These are phyloP conservation scores for Hanseniaspora lachancei DNA, from an alignment of 805 yeast species.

Conservation along the genomic window DNA sequence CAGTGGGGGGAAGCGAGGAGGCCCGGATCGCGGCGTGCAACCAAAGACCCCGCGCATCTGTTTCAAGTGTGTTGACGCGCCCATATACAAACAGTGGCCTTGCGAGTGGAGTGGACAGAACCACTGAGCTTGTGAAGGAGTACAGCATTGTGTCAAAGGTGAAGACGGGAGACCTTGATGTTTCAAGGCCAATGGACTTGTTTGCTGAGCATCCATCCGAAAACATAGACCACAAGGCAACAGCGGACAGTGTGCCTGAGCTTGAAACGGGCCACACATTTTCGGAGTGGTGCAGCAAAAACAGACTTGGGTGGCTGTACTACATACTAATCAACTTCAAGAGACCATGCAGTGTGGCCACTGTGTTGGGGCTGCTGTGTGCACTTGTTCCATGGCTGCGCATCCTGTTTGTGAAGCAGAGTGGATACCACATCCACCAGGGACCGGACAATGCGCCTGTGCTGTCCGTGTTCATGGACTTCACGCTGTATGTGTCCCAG, in stretches of 20 bases:
- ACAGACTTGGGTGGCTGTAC: constrained; percentile 26
- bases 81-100: background rate
- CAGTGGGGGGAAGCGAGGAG: background rate
- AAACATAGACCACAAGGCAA: background rate
- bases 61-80: background rate
- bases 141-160: constrained; percentile 27
- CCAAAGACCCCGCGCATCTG: background rate
- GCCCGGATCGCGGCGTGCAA: background rate
- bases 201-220: constrained; percentile 13
- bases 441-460: constrained; percentile 86
- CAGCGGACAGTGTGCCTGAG: background rate
- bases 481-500: constrained; percentile 62
- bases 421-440: constrained; percentile 35
- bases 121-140: constrained; percentile 24
- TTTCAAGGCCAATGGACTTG: constrained; percentile 23
- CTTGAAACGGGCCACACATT: background rate
- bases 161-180: constrained; percentile 24
- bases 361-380: constrained; percentile 50
- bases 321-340: constrained; percentile 37
- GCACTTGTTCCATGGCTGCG: constrained; percentile 82
- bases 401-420: constrained; percentile 47
- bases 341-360: constrained; percentile 60
- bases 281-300: constrained; percentile 14
- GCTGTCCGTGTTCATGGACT: constrained; percentile 72
- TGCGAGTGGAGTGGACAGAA: background rate